Evolutionary conservation across 2,329 filamentous ascomycete species (phyloP).

Genomic region (Bretziella fagacearum): DNA sequence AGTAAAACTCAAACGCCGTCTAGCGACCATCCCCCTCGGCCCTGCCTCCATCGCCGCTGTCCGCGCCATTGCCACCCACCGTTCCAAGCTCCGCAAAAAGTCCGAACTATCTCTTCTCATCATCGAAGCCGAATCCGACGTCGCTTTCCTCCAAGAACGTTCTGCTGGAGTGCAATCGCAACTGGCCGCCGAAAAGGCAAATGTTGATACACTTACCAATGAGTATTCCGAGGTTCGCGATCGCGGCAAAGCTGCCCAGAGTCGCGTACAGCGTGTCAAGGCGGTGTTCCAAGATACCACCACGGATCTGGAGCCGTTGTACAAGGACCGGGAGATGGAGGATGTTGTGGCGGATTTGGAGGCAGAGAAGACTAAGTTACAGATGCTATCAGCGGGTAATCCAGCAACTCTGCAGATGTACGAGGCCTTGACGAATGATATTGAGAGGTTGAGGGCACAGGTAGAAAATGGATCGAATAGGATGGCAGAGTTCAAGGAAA

Average conservation of each 20-base stretch:
- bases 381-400: slow-evolving; percentile 64
- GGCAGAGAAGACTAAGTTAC: slow-evolving; percentile 56
- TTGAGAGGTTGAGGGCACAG: slow-evolving; percentile 42
- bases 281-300: slow-evolving; percentile 17
- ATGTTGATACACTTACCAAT: slow-evolving; percentile 24
- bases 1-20: slow-evolving; percentile 3
- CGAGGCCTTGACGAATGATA: slow-evolving; percentile 52
- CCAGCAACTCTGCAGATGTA: slow-evolving; percentile 61
- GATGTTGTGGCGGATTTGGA: slow-evolving; percentile 57
- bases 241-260: slow-evolving; percentile 22
- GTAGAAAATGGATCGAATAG: slow-evolving; percentile 38
- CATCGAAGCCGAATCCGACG: slow-evolving; percentile 72
- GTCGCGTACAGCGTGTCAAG: slow-evolving; percentile 17
- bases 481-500: slow-evolving; percentile 36
- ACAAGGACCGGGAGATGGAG: slow-evolving; percentile 36
- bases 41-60: slow-evolving; percentile 1
- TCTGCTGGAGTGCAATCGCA: slow-evolving; percentile 41
- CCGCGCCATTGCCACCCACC: slow-evolving; percentile 7
- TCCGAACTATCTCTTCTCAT: slow-evolving; percentile 38
- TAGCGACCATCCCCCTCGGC: slow-evolving; percentile 5
- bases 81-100: slow-evolving; percentile 7
- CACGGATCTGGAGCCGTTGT: slow-evolving; percentile 22
- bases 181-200: slow-evolving; percentile 30
- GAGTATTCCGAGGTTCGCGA: slow-evolving; percentile 23
- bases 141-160: slow-evolving; percentile 47